Percentiles rank a stretch among this genome's conserved stretches.
These are phyloP conservation scores for Aspergillus japonicus DNA, from an alignment of 2,329 filamentous ascomycete species.

Conservation along the genomic window DNA sequence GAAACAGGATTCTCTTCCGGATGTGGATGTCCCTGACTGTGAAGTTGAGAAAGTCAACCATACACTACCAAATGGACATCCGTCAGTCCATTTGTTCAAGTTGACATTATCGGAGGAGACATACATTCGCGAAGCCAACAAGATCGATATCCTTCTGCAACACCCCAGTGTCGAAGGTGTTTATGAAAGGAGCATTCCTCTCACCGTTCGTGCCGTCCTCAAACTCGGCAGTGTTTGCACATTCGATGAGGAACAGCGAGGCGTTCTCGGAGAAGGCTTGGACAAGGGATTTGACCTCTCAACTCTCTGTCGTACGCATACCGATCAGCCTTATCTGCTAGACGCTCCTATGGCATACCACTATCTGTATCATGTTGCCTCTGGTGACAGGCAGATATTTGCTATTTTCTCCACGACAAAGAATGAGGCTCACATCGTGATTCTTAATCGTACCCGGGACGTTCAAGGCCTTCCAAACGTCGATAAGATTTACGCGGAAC, in stretches of 20 bases:
- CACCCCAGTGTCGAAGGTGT: constrained; percentile 95
- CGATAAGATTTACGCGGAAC: constrained; percentile 80
- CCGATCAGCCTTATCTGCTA: constrained; percentile 73
- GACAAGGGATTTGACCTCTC: constrained; percentile 90
- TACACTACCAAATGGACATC: constrained; percentile 90
- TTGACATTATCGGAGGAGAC: constrained; percentile 84
- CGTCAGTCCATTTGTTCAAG: constrained; percentile 91
- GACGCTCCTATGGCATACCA: constrained; percentile 75
- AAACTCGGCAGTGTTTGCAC: constrained; percentile 89
- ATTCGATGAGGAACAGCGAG: constrained; percentile 86
- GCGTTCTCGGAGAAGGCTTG: constrained; percentile 86
- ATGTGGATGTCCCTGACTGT: constrained; percentile 82
- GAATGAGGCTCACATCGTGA: constrained; percentile 78
- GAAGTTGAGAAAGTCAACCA: constrained; percentile 90
- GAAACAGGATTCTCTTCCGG: constrained; percentile 80
- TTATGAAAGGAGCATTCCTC: constrained; percentile 88
- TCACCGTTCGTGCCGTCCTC: constrained; percentile 82
- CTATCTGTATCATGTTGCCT: constrained; percentile 88
- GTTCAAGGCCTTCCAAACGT: constrained; percentile 86
- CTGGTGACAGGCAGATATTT: constrained; percentile 89
- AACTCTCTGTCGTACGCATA: constrained; percentile 66
- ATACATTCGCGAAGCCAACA: constrained; percentile 80
- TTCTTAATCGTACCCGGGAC: constrained; percentile 81
- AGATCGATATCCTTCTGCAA: constrained; percentile 79
- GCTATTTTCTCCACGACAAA: constrained; percentile 84